These are phyloP conservation scores for Penicillium tannophilum DNA, from an alignment of 495 filamentous ascomycete genomes.

Conservation along the genomic window DNA sequence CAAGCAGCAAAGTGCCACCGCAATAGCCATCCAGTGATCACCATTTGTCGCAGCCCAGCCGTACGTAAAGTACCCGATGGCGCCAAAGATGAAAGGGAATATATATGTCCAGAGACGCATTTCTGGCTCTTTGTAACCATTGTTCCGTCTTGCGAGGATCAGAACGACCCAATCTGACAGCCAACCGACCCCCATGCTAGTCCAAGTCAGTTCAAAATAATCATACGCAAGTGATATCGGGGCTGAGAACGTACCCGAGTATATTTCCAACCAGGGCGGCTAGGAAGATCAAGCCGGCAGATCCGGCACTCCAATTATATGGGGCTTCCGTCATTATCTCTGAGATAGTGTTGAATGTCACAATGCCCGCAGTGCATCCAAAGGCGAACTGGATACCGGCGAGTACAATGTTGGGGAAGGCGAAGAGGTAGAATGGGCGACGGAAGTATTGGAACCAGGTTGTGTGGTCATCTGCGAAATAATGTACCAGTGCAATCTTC, in stretches of 20 bases:
- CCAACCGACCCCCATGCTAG: conserved; percentile 33
- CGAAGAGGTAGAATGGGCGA: conserved; percentile 38
- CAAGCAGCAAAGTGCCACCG: conserved; percentile 35
- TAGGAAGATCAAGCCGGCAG: conserved; percentile 32
- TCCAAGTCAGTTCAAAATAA: conserved; percentile 2
- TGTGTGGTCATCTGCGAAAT: conserved; percentile 31
- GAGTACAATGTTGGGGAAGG: conserved; percentile 37
- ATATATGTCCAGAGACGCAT: conserved; percentile 35
- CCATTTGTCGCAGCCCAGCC: conserved; percentile 36
- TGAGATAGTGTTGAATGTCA: conserved; percentile 39
- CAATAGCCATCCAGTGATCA: conserved; percentile 37
- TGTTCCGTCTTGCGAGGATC: conserved; percentile 32
- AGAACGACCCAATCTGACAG: conserved; percentile 33
- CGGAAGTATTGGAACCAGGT: conserved; percentile 40
- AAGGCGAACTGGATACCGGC: conserved; percentile 38
- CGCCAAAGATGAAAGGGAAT: conserved; percentile 30
- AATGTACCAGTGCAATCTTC: conserved; percentile 25
- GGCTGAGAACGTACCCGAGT: conserved; percentile 23
- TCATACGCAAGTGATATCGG: neutral
- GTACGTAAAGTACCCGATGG: conserved; percentile 37
- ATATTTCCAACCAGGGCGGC: conserved; percentile 33
- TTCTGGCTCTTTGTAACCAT: conserved; percentile 39
- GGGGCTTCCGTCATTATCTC: conserved; percentile 37
- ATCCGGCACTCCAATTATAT: conserved; percentile 35
- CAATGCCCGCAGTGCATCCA: conserved; percentile 35